Conservation (phyloP, 305 asterid genomes). For the Withania somnifera region DNA sequence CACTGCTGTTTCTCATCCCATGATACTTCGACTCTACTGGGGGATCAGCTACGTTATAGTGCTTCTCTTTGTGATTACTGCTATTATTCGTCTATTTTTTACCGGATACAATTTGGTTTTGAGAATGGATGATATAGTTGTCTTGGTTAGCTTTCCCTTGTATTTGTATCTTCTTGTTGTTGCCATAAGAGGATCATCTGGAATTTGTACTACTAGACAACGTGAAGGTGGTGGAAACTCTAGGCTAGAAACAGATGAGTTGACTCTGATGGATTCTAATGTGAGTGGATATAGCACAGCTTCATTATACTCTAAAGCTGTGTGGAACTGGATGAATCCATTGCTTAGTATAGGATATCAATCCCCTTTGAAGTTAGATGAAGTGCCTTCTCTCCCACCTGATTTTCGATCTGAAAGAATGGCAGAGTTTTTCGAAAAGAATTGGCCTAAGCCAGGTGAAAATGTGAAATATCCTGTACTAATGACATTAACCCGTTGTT, state of each 20-base stretch:
- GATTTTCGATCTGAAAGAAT: slow-evolving; percentile 33
- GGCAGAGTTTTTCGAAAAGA: slow-evolving; percentile 24
- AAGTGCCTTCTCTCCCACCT: slow-evolving; percentile 46
- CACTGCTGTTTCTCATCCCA: slow-evolving; percentile 33
- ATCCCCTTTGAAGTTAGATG: slow-evolving; percentile 35
- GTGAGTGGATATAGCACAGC: slow-evolving; percentile 48
- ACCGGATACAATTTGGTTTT: neutral
- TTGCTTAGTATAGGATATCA: slow-evolving; percentile 40
- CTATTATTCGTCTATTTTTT: slow-evolving; percentile 22
- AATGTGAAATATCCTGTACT: slow-evolving; percentile 33
- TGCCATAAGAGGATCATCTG: slow-evolving; percentile 28
- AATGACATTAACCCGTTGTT: slow-evolving; percentile 35
- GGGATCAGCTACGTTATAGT: slow-evolving; percentile 16
- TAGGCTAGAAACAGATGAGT: neutral
- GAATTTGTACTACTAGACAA: neutral
- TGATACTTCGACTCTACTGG: slow-evolving; percentile 44
- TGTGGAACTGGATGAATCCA: slow-evolving; percentile 62
- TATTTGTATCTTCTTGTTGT: slow-evolving; percentile 25
- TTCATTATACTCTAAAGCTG: slow-evolving; percentile 38
- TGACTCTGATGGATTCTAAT: slow-evolving; percentile 10
- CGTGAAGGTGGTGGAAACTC: slow-evolving; percentile 2
- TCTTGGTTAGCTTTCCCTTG: slow-evolving; percentile 31
- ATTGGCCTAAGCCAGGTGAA: slow-evolving; percentile 49
- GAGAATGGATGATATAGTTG: slow-evolving; percentile 31
- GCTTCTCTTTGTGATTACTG: slow-evolving; percentile 20